Evolutionary conservation across 805 yeast species (phyloP), one percentile per base, ranked within the genome.

Genomic region (Hanseniaspora mollemarum): DNA sequence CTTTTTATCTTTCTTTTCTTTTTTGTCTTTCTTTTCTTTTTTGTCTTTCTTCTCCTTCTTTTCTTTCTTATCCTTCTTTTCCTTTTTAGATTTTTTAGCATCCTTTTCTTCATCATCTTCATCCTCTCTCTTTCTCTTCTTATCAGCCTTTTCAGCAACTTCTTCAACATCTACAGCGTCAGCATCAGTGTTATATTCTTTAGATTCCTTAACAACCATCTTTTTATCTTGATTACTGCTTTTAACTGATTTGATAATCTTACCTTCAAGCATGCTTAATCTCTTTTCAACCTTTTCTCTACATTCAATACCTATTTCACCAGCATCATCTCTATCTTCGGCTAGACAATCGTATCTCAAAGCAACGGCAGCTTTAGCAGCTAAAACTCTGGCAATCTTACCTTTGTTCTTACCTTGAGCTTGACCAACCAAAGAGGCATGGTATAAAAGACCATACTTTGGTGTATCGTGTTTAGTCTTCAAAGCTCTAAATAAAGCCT

Each of bases 401-500:
- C 98, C 98, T 77, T 92, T 92, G 74, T 92, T 92, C 71, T 84
- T 84, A 71, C 96, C 96, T 46, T 94, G 77, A 53, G 98, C 98
- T 75, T 90, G 96, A 58, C 98, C 98, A 59, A 92, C 94, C 57
- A 92, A 75, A 28, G 96, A 86, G 53, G 97, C 95, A 67, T 92
- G 97, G 75, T 92, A 92, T 60, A 92, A 75, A 62, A 92, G 75
- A 74, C 98, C 98, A 66, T 92, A 92, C 70, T 92, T 92, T 65
- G 98, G 98, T 55, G 98, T 92, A 69, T 92, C 95, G 63, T 88
- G 96, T 71, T 92, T 92, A 54, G 98, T 92, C 76, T 92, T 92
- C 64, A 92, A 80, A 56, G 98, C 98, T 74, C 98, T 83, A 78
- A 92, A 92, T 55, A 92, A 75, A 39, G 98, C 98, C 78, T 92